These are phyloP conservation scores for Elsinoe necatrix DNA, from an alignment of 2,329 filamentous ascomycete species.

Conservation along the genomic window DNA sequence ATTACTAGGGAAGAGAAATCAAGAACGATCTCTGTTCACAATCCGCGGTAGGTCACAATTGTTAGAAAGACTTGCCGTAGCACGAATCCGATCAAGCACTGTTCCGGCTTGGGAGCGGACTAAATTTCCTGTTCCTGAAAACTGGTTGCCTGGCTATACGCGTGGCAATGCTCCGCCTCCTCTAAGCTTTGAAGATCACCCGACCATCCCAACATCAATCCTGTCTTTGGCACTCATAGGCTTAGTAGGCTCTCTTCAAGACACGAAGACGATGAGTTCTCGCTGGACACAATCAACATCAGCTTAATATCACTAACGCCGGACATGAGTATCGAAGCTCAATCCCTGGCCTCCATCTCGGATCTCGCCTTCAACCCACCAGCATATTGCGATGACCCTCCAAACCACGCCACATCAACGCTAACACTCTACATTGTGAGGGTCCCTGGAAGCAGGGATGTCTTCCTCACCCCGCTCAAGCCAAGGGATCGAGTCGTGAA, in stretches of 20 bases:
- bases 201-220: not conserved
- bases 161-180: constrained; percentile 9
- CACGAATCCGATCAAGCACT: not conserved
- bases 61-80: too few relatives aligned
- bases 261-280: not conserved
- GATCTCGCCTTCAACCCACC: constrained; percentile 12
- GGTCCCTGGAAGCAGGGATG: constrained; percentile 87
- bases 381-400: not conserved
- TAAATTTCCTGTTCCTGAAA: constrained; percentile 4
- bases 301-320: not conserved
- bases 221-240: not conserved
- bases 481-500: constrained; percentile 84
- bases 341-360: constrained; percentile 12
- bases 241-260: not conserved
- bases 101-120: not conserved
- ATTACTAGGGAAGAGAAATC: not conserved
- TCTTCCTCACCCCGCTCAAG: constrained; percentile 86
- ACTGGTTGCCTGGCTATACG: constrained; percentile 6
- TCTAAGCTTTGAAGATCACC: constrained; percentile 5
- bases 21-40: too few relatives aligned
- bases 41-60: too few relatives aligned
- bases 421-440: constrained; percentile 84
- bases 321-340: constrained; percentile 9
- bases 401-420: constrained; percentile 39
- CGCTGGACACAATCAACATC: not conserved